A percentile compares a stretch with the other conserved stretches of the same genome.
These are phyloP conservation scores for Aspergillus novoparasiticus DNA, from an alignment of 2,329 filamentous ascomycete genomes.

Conservation along the genomic window DNA sequence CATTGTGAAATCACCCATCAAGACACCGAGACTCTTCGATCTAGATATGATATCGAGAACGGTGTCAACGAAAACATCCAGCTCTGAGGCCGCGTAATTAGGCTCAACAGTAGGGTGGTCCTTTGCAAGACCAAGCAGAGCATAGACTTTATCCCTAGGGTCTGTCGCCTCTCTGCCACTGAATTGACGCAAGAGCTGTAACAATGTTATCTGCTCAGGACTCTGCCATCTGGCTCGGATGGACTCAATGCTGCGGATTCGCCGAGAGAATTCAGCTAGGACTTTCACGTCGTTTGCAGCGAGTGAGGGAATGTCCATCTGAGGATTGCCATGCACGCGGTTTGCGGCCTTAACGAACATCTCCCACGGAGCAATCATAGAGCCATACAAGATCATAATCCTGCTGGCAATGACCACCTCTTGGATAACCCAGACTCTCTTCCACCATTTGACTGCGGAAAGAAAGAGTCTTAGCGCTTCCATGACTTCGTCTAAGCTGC, in stretches of 20 bases:
- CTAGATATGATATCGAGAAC: not conserved
- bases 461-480: not conserved
- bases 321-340: not conserved
- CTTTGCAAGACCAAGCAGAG: not conserved
- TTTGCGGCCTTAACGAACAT: not conserved
- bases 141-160: not conserved
- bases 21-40: not conserved
- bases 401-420: not conserved
- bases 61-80: not conserved
- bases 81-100: not conserved
- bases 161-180: not conserved
- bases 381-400: not conserved
- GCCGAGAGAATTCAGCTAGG: not conserved
- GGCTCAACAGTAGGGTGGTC: not conserved
- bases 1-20: not conserved
- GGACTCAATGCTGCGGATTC: not conserved
- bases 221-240: not conserved
- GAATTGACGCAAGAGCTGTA: not conserved
- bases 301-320: not conserved
- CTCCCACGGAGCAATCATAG: not conserved
- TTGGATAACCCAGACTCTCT: not conserved
- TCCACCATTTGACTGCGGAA: not conserved
- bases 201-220: not conserved
- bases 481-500: not conserved
- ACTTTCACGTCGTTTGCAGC: not conserved